Evolutionary conservation across 2,329 filamentous ascomycete species (phyloP).

Genomic region (Ascochyta rabiei): DNA sequence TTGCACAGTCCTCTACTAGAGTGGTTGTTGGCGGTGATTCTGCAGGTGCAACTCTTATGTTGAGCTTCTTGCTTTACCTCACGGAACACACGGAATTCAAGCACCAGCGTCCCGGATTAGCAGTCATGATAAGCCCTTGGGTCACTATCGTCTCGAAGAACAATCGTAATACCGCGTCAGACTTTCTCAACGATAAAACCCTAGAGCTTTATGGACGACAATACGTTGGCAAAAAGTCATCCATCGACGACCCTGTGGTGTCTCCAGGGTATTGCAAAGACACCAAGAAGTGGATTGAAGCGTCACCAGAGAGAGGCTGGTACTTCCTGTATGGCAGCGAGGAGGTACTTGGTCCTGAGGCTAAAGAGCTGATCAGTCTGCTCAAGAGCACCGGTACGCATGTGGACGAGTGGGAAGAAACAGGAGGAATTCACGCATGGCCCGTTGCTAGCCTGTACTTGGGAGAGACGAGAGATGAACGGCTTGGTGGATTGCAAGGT

Average conservation of each 20-base stretch:
- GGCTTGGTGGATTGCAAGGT: slow-evolving; percentile 55
- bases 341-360: slow-evolving; percentile 77
- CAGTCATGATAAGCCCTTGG: slow-evolving; percentile 82
- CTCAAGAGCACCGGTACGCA: slow-evolving; percentile 61
- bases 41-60: slow-evolving; percentile 74
- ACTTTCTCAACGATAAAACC: slow-evolving; percentile 72
- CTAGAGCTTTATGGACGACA: slow-evolving; percentile 73
- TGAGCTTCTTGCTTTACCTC: slow-evolving; percentile 74
- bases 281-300: slow-evolving; percentile 67
- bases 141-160: slow-evolving; percentile 71
- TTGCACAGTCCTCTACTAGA: slow-evolving; percentile 62
- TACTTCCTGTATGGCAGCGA: slow-evolving; percentile 75
- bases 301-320: slow-evolving; percentile 70
- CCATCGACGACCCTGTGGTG: slow-evolving; percentile 61
- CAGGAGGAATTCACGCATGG: slow-evolving; percentile 80
- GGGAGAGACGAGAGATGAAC: slow-evolving; percentile 53
- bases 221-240: slow-evolving; percentile 64
- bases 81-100: slow-evolving; percentile 55
- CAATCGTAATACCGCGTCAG: slow-evolving; percentile 72
- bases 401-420: slow-evolving; percentile 65
- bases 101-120: slow-evolving; percentile 63
- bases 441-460: slow-evolving; percentile 71
- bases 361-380: slow-evolving; percentile 63
- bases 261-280: slow-evolving; percentile 76
- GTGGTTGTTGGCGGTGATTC: slow-evolving; percentile 80